These are phyloP conservation scores for Paspalum vaginatum DNA, from an alignment of 176 grass and related monocot genomes.

Conservation along the genomic window DNA sequence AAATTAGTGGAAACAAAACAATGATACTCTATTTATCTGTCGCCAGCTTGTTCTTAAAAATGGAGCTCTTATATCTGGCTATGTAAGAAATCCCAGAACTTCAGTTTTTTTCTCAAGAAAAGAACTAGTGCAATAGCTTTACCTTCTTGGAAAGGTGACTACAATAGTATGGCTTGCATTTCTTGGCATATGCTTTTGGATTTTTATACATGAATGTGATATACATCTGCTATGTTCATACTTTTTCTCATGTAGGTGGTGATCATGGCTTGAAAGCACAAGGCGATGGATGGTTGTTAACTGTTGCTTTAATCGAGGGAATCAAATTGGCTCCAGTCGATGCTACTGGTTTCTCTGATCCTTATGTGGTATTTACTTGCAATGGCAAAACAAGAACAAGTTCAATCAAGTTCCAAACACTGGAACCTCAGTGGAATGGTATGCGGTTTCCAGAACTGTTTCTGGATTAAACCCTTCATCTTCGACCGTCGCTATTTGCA, in stretches of 20 bases:
- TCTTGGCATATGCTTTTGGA: constrained; percentile 23
- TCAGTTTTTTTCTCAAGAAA: constrained; percentile 15
- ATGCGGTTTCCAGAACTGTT: constrained; percentile 18
- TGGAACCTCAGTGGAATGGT: constrained; percentile 94
- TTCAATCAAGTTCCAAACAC: constrained; percentile 91
- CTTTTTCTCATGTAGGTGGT: constrained; percentile 53
- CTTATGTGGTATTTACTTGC: constrained; percentile 93
- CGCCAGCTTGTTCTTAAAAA: background rate
- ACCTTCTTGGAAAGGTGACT: constrained; percentile 5
- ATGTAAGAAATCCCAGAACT: constrained; percentile 28
- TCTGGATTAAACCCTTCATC: constrained; percentile 12
- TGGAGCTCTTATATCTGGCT: constrained; percentile 7
- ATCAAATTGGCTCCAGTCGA: constrained; percentile 72
- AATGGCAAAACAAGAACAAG: constrained; percentile 94
- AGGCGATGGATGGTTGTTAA: constrained; percentile 93
- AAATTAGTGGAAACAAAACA: constrained; percentile 3
- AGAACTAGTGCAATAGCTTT: background rate
- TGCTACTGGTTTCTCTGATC: constrained; percentile 83
- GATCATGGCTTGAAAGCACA: constrained; percentile 89
- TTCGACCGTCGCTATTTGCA: background rate
- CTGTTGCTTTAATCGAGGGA: constrained; percentile 85
- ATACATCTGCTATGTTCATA: constrained; percentile 13
- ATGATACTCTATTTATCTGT: background rate
- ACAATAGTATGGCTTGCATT: constrained; percentile 13
- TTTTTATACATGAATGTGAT: constrained; percentile 36